phyloP scores from a whole-genome alignment of 169 alveolate genomes.

The Ichthyophthirius multifiliis region DNA sequence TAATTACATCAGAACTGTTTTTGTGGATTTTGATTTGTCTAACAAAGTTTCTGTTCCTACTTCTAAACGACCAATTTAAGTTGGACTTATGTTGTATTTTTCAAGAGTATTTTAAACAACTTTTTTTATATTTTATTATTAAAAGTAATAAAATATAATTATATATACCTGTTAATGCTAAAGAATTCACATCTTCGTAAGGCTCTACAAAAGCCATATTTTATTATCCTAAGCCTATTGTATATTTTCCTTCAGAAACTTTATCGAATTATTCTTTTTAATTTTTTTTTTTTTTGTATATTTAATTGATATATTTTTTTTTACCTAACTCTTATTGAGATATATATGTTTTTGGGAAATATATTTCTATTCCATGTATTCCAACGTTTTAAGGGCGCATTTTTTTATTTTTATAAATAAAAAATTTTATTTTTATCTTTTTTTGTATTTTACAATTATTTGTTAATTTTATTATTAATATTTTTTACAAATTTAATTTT shows the following conservation, averaged over 20 bases:
- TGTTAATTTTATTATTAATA: too few relatives aligned
- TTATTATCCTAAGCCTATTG: conserved; percentile 80
- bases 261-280: conserved; percentile 55
- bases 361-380: conserved; percentile 73
- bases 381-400: conserved; percentile 63
- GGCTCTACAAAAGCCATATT: conserved; percentile 76
- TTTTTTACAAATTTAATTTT: too few relatives aligned
- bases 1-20: conserved; percentile 81
- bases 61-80: conserved; percentile 80
- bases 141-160: neutral
- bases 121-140: neutral
- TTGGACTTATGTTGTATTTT: conserved; percentile 66
- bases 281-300: neutral
- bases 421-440: too few relatives aligned
- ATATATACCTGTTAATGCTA: conserved; percentile 65
- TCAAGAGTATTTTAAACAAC: conserved; percentile 60
- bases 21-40: conserved; percentile 84
- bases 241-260: conserved; percentile 80
- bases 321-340: conserved; percentile 74
- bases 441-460: too few relatives aligned
- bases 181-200: conserved; percentile 83
- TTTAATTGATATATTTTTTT: neutral
- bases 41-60: conserved; percentile 87
- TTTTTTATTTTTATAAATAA: too few relatives aligned
- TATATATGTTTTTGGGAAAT: conserved; percentile 83